Evolutionary conservation across 345 rosid genomes (phyloP), one percentile per base, ranked within the genome.

Genomic region (Stellera chamaejasme): DNA sequence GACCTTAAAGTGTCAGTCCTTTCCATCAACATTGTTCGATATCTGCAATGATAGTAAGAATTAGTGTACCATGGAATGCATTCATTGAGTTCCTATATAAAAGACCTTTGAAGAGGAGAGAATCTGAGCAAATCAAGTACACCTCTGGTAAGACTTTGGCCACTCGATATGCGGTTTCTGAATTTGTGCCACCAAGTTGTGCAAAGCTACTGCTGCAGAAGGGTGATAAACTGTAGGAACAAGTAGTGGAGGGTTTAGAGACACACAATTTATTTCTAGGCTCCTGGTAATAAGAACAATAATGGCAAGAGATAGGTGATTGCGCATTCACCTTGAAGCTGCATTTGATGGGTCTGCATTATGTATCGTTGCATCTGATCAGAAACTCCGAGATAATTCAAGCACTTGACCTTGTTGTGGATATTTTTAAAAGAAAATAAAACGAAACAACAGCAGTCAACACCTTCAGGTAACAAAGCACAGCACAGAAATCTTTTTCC

Each of bases 131-230:
- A 19, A 52, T 53, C 46, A 42, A 43, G 60, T 43, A 52, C 64
- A 93, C 99, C 97, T 84, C 50, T 82, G 82, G 69, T 76, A 74
- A 42, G 96, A 84, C 74, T 87, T 87, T 58, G 99, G 99, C 96
- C 99, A 93, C 70, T 89, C 88, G 56, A 93, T 80, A 54, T 70
- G 77, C 67, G 91, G 89, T 68, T 67, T 89, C 58, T 82, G 94
- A 75, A 84, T 80, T 74, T 89, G 96, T 58, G 94, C 82, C 27
- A 93, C 85, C 27, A 66, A 71, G 53, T 61, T 73, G 63, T 93
- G 97, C 54, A 93, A 62, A 41, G 67, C 60, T 63, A 89, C 71
- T 45, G 83, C 96, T 70, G 80, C 64, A 56, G 72, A 65, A 45
- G 97, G 84, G 60, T 78, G 78, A 75, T 93, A 89, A 68, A 63